Evolutionary conservation across 2,329 filamentous ascomycete species (phyloP), one percentile per base, ranked within the genome.

Genomic region (Microcera coccophila): DNA sequence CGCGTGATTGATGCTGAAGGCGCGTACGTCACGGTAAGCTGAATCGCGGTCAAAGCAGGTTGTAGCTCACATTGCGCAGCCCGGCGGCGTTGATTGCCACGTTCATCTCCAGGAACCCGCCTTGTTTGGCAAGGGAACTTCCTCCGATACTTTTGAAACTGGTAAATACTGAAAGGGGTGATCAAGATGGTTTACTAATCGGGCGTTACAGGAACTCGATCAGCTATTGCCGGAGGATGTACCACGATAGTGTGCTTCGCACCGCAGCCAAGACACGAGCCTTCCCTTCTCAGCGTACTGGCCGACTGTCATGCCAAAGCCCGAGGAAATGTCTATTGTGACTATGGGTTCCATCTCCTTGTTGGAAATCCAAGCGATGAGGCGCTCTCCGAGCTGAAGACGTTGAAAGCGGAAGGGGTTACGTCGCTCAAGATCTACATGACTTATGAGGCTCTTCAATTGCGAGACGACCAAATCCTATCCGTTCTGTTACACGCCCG

Each of bases 201-300:
- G 9, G 39, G 32, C 45, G 63, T 66, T 43, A 60, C 61, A 0
- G 77, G 77, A 0, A 74, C 75, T 0, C 66, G 77, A 8, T 74
- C 70, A 17, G 78, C 78, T 4, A 68, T 81, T 40, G 76, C 75
- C 3, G 78, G 78, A 8, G 78, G 78, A 18, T 81, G 72, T 4
- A 82, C 79, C 0, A 81, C 79, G 0, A 65, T 82, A 12, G 60
- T 82, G 7, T 68, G 76, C 0, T 82, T 83, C 58, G 79, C 78
- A 1, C 70, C 72, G 4, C 76, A 81, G 55, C 62, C 66, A 29
- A 71, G 71, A n/a, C 50, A 60, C 2, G 65, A 75, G 14, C 60
- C 64, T 5, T 72, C 67, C 2, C 58, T 80, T 3, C 59, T 73
- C 16, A 61, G 67, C 2, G 70, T 71, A 0, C 55, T 81, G 2